A percentile compares a stretch with the other conserved stretches of the same genome.
These are phyloP conservation scores for Tranzscheliella williamsii DNA, from an alignment of 1,284 basidiomycete genomes.

Conservation along the genomic window DNA sequence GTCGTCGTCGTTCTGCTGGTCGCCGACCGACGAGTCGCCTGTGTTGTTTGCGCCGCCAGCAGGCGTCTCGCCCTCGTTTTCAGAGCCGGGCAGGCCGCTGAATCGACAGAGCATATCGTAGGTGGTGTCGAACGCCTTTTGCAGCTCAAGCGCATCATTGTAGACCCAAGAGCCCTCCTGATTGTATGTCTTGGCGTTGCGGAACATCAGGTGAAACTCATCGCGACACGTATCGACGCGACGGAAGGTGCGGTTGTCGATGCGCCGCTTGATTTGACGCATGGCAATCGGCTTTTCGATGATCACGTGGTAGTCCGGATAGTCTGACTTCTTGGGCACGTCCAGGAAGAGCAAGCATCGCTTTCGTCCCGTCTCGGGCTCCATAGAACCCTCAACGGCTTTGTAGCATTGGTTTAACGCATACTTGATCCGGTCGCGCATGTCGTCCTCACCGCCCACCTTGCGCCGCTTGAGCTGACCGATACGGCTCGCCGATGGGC, in stretches of 20 bases:
- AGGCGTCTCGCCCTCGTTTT: conserved; percentile 29
- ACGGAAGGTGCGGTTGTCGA: conserved; percentile 75
- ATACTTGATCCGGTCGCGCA: conserved; percentile 72
- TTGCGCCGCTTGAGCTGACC: conserved; percentile 69
- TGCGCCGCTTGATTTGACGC: conserved; percentile 81
- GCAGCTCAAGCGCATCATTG: conserved; percentile 71
- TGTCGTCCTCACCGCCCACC: conserved; percentile 65
- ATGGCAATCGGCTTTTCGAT: conserved; percentile 80
- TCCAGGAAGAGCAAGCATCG: conserved; percentile 60
- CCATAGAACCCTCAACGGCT: conserved; percentile 74
- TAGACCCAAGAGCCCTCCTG: conserved; percentile 83
- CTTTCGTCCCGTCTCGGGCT: conserved; percentile 67
- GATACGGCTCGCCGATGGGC: conserved; percentile 18
- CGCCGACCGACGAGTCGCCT: conserved; percentile 5
- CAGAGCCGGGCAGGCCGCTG: conserved; percentile 42
- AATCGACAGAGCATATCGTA: conserved; percentile 43
- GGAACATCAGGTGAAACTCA: conserved; percentile 87
- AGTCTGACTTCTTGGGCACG: conserved; percentile 68
- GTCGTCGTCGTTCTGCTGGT: conserved; percentile 5
- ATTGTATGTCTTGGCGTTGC: conserved; percentile 73
- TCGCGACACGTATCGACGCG: conserved; percentile 73
- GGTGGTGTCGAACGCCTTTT: conserved; percentile 53
- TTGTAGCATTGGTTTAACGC: conserved; percentile 79
- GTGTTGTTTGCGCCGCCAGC: conserved; percentile 2
- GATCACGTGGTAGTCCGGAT: conserved; percentile 77